Base-by-base conservation (phyloP, 2,329 filamentous ascomycete species). In the Venturia carpophila region DNA sequence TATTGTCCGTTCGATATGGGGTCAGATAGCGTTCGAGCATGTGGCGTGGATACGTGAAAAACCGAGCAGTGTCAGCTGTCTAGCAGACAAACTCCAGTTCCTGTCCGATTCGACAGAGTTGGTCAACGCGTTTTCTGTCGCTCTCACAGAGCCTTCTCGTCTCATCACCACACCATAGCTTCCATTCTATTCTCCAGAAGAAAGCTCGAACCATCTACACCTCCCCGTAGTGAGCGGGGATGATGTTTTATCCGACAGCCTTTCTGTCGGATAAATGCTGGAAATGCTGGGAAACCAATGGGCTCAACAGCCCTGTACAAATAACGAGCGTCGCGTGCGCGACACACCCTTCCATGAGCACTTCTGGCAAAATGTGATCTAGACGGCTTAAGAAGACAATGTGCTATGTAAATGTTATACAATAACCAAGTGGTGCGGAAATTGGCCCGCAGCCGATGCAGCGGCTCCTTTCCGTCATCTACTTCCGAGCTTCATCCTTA, bases 201-300 rank as follows among this genome's bases (percentile, higher is more conserved):
- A 47, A 47, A 47, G 1, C 45, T 47, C n/a, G 45, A 47, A 24
- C 7, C n/a, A 1, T 47, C n/a, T 6, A 9, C 11, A 1, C 5
- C 19, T 19, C 17, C 7, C 17, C 21, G 1, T 27, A 13, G 13
- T 4, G 3, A 7, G 21, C 5, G 47, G 27, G 52, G 52, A 58
- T 58, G 52, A 58, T 58, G 52, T 3, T 37, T 58, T 58, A 58
- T 37, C 52, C 52, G 52, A 37, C 52, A 37, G 15, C 30, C 15
- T 21, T n/a, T 58, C 27, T n/a, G 15, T 19, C 30, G 52, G 52
- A 21, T 58, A 37, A 58, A 58, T 19, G 30, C 15, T 17, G 52
- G 30, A 58, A 19, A 41, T 15, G 30, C 39, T 10, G 10, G 9
- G 9, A 11, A n/a, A n/a, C 10, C 7, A 37, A 30, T 34, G 15